Evolutionary conservation across 371 early-diverging fungal species (phyloP), one percentile per base, ranked within the genome.

Genomic region (Mycotypha africana): DNA sequence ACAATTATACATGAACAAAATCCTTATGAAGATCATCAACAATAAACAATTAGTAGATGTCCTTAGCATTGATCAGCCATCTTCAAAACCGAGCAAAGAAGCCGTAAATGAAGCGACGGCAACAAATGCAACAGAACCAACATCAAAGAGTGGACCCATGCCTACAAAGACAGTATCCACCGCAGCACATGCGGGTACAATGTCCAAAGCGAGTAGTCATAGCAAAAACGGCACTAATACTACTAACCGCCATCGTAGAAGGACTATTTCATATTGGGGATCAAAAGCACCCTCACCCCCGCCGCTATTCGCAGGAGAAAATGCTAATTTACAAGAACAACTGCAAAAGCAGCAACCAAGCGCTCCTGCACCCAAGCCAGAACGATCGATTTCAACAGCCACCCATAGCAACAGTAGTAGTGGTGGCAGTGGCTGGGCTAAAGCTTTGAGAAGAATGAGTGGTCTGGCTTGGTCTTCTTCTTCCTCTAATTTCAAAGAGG

Each of bases 221-320:
- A 20, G 26, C 42, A 8, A 23, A 15, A 17, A 23, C 36, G 15
- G 14, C 47, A 30, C 8, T 35, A 21, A 7, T 19, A 38, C 30
- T 20, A 31, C 42, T 10, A 53, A 38, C 15, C 60, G 65, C 11
- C 65, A 57, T 38, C 55, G 74, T 43, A 58, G 74, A 28, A 65
- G 74, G 37, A 73, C 74, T 3, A 73, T 73, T 32, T 73, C 74
- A 12, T 73, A 69, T 39, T 73, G 74, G 74, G 65, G 63, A 11
- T 50, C 60, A 6, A 62, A 58, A 31, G 35, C 51, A 38, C 36
- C 45, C 22, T 42, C 43, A 6, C 38, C 40, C 8, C 21, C 35
- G 19, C 20, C 33, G 24, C 19, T 39, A 14, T 39, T 38, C 3
- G 40, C 39, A 20, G 47, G 37, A 11, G 22, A 19, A 7, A 20